These are phyloP conservation scores for Komagataella phaffii DNA, from an alignment of 805 yeast species.

Conservation along the genomic window DNA sequence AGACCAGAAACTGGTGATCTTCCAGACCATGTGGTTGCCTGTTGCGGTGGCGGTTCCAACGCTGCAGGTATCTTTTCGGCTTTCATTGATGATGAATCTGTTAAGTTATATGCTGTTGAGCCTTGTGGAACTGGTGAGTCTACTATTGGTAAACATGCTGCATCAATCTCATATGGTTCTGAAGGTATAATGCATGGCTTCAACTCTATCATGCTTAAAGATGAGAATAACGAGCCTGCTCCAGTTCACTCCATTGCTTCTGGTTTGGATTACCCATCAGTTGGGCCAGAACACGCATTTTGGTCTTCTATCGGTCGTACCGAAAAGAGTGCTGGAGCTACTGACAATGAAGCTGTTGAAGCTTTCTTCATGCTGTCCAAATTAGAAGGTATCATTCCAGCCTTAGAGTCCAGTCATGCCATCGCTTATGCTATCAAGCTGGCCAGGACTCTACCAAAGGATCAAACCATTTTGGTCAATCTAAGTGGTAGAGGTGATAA, in stretches of 20 bases:
- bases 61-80: constrained; percentile 6
- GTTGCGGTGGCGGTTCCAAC: constrained; percentile 8
- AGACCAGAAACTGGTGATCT: constrained; percentile 1
- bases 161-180: constrained; percentile 2
- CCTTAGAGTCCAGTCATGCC: constrained; percentile 3
- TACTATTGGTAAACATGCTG: constrained; percentile 5
- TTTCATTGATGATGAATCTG: constrained; percentile 6
- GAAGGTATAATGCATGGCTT: constrained; percentile 5
- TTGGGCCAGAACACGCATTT: constrained; percentile 5
- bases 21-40: constrained; percentile 7
- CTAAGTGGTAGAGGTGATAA: constrained; percentile 4
- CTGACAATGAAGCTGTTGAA: constrained; percentile 4
- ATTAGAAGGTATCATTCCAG: constrained; percentile 5
- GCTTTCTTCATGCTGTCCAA: constrained; percentile 5
- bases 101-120: constrained; percentile 6
- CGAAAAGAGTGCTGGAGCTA: constrained; percentile 3
- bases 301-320: constrained; percentile 4
- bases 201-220: constrained; percentile 2
- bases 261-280: constrained; percentile 5
- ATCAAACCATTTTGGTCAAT: constrained; percentile 2
- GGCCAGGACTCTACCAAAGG: neutral
- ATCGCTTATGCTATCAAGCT: constrained; percentile 1
- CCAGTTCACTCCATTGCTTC: constrained; percentile 6
- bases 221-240: constrained; percentile 4
- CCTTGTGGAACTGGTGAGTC: constrained; percentile 7